Percentiles rank a stretch among this genome's conserved stretches.
Conservation (phyloP, 345 rosid genomes). For the Citrus maxima region DNA sequence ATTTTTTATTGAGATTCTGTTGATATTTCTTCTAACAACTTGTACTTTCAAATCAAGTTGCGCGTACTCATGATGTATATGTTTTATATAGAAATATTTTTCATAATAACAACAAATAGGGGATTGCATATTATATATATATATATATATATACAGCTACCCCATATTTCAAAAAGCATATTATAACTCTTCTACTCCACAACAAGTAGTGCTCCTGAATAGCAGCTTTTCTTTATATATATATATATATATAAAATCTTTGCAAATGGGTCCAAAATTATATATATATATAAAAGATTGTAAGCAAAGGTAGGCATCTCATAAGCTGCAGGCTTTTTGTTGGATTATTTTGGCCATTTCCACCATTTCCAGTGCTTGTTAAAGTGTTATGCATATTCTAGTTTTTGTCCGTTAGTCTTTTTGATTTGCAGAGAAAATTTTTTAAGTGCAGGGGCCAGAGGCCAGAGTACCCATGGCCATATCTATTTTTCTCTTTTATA, state of each 20-base stretch:
- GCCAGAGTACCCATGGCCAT: neutral
- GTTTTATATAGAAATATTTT: neutral
- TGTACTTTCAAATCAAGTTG: neutral
- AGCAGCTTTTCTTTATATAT: constrained; percentile 6
- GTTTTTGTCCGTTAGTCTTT: constrained; percentile 33
- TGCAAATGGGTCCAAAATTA: neutral
- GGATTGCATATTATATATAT: neutral
- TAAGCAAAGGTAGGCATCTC: constrained; percentile 13
- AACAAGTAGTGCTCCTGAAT: constrained; percentile 7
- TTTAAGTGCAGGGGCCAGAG: neutral
- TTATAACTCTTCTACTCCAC: neutral
- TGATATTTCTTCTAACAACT: neutral
- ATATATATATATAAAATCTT: neutral
- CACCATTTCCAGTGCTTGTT: constrained; percentile 38
- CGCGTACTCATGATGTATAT: neutral
- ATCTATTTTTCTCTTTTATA: neutral
- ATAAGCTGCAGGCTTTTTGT: constrained; percentile 42
- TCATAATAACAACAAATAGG: neutral
- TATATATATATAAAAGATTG: neutral
- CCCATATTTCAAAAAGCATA: neutral
- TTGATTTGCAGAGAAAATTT: neutral
- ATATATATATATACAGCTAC: too few relatives aligned
- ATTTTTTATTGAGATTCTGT: neutral
- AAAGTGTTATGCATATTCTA: constrained; percentile 35
- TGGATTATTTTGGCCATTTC: constrained; percentile 37